Evolutionary conservation across 2,329 filamentous ascomycete genomes (phyloP), one percentile per base, ranked within the genome.

Genomic region (Thielaviopsis punctulata): DNA sequence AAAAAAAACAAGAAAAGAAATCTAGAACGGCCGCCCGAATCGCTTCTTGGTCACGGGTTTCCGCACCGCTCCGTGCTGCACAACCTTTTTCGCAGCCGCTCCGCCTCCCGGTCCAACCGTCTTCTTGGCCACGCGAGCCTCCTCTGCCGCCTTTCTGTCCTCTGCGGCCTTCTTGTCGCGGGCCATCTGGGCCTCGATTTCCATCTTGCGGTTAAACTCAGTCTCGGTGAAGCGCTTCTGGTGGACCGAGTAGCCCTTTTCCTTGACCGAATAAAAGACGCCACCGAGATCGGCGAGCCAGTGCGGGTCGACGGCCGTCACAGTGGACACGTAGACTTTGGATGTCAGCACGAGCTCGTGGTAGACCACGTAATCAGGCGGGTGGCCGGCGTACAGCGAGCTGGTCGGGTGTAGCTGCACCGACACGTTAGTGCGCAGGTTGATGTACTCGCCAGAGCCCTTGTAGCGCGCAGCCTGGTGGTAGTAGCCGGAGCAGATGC

Each of bases 301-400:
- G 63, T 93, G 87, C 50, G 92, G 90, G 64, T 98, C 92, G 1
- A 98, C 92, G 1, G 87, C 80, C 4, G 92, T 98, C 9, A 98
- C 92, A 4, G 87, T 95, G 2, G 86, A 93, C 80, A 98, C 95
- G 70, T 96, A 98, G 64, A 96, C 92, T 64, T 95, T 95, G 53
- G 82, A 86, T 0, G 92, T 98, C 56, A 98, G 78, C 60, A 98
- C 95, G 54, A 98, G 77, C 66, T 98, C 92, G 71, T 98, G 92
- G 67, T 98, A 98, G 43, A 98, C 81, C 50, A 98, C 87, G 62
- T 96, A 96, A 63, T 98, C 92, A 1, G 93, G 92, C 22, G 95
- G 77, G 65, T 95, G 93, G 3, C 92, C 92, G 1, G 92, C 92
- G 63, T 95, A 96, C 0, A 98, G 75, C 1, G 92, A 87, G 57